A percentile compares a stretch with the other conserved stretches of the same genome.
Conservation (phyloP, 768 basidiomycete genomes). For the Lentinus brumalis region DNA sequence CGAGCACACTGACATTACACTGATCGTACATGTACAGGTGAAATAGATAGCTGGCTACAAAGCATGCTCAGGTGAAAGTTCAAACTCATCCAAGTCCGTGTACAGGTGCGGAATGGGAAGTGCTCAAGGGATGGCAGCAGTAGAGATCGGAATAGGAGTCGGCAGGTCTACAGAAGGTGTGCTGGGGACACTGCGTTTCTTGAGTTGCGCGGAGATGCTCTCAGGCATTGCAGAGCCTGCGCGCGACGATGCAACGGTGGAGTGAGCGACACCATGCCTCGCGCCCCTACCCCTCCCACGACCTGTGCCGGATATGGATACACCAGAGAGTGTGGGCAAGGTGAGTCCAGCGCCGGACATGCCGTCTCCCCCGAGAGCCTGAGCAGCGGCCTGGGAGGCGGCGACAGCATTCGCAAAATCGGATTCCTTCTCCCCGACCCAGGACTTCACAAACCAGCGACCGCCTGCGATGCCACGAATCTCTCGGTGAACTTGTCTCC, state of each 20-base stretch:
- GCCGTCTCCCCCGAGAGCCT: conserved; percentile 13
- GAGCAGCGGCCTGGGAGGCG: conserved; percentile 19
- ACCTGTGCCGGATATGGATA: conserved; percentile 18
- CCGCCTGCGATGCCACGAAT: conserved; percentile 83
- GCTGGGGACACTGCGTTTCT: conserved; percentile 22
- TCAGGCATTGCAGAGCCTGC: conserved; percentile 27
- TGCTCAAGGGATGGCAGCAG: neutral
- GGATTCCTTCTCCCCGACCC: conserved; percentile 85
- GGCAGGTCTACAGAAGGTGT: conserved; percentile 12
- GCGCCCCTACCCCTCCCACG: conserved; percentile 15
- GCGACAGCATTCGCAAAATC: conserved; percentile 46
- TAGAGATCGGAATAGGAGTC: neutral
- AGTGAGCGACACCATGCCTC: conserved; percentile 7
- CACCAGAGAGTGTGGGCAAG: conserved; percentile 24
- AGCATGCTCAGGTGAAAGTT: neutral
- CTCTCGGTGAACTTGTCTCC: conserved; percentile 76
- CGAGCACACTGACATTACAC: neutral
- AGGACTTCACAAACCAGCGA: conserved; percentile 76
- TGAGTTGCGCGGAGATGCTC: conserved; percentile 22
- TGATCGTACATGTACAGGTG: neutral
- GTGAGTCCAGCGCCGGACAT: conserved; percentile 17
- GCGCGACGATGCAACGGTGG: conserved; percentile 24
- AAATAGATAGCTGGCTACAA: neutral
- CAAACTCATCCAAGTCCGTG: neutral
- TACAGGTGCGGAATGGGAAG: neutral